Base-by-base conservation (phyloP, 2,329 filamentous ascomycete species). In the Paracoccidioides lutzii region DNA sequence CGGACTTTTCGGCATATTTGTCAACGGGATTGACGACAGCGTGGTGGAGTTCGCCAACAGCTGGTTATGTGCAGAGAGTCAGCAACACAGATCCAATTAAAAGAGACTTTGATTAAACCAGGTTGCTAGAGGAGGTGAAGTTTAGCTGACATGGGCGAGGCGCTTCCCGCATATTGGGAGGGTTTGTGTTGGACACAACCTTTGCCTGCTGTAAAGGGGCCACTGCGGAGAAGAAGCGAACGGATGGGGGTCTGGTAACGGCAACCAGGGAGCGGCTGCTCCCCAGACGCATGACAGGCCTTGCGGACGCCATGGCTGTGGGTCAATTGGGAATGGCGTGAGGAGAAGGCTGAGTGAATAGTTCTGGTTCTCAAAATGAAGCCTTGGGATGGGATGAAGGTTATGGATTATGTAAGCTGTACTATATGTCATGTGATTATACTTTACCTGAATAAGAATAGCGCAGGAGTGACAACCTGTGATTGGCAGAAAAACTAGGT, bases 21-120 rank as follows among this genome's bases (percentile, higher is more conserved):
- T 97, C 93, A 72, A 88, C 81, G 40, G 91, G 90, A 75, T 97
- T 96, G 66, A 95, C 81, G 65, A 94, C 76, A 57, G 90, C 87
- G 28, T 78, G 86, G 67, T 87, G 82, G 61, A 96, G 81, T 63
- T 81, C 78, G 63, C 82, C 83, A 57, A 69, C 62, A 53, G 75
- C 76, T 78, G 56, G 28, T 57, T 6, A 8, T 2, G 35, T 40
- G 43, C 61, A 58, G 58, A 30, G 33, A 41, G n/a, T 10, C 8
- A 37, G 41, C 15, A 52, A 37, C 2, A 42, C 14, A 32, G 9
- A 46, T n/a, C 9, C n/a, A 52, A 52, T 41, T 52, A 22, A 41
- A n/a, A 52, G 5, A 32, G 35, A 15, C 15, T 28, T 10, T 30
- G 10, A 12, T 14, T 32, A 57, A 56, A 56, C 22, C 45, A 51